A percentile compares a stretch with the other conserved stretches of the same genome.
Conservation (phyloP, 2,329 filamentous ascomycete genomes). For the Colletotrichum musicola region DNA sequence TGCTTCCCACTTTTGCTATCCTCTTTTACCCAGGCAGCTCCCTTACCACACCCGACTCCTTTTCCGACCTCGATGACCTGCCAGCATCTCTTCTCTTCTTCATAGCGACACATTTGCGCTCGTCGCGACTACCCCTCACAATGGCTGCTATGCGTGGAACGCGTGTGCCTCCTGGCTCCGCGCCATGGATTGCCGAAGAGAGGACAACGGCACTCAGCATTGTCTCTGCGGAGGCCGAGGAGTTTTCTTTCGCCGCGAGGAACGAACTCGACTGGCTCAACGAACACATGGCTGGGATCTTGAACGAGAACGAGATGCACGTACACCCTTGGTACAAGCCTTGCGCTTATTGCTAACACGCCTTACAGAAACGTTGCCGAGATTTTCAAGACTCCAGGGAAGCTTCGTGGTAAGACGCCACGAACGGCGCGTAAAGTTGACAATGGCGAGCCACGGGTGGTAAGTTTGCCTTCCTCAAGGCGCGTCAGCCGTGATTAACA, state of each 20-base stretch:
- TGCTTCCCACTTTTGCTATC: conserved; percentile 40
- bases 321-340: conserved; percentile 51
- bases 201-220: conserved; percentile 82
- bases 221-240: conserved; percentile 85
- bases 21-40: conserved; percentile 32
- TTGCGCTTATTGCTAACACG: conserved; percentile 1
- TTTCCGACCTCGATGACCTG: conserved; percentile 38
- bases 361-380: conserved; percentile 83
- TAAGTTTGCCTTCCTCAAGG: conserved; percentile 56
- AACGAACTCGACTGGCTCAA: conserved; percentile 99
- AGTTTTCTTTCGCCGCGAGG: conserved; percentile 90
- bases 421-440: conserved; percentile 75
- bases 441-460: conserved; percentile 70
- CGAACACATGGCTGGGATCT: conserved; percentile 97
- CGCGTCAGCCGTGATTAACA: conserved; percentile 46
- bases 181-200: conserved; percentile 88
- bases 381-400: conserved; percentile 94
- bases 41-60: conserved; percentile 26
- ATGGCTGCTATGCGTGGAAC: conserved; percentile 63
- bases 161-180: conserved; percentile 81
- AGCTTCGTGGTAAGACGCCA: conserved; percentile 84
- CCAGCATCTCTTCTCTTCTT: conserved; percentile 31
- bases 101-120: conserved; percentile 36
- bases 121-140: conserved; percentile 26
- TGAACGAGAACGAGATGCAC: conserved; percentile 88